These are phyloP conservation scores for Giardia duodenalis DNA, from an alignment of 208 protist genomes.

Conservation along the genomic window DNA sequence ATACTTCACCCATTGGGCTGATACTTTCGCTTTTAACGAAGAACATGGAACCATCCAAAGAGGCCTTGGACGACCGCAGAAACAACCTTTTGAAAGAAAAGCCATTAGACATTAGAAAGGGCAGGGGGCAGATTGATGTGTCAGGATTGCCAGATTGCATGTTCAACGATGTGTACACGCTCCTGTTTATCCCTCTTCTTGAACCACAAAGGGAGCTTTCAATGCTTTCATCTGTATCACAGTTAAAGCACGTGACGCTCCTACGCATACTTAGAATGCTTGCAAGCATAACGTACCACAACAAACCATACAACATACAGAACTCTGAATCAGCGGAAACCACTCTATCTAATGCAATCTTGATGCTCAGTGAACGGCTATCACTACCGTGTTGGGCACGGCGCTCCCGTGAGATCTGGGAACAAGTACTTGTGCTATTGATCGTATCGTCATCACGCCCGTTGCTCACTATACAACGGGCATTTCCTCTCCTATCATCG, in stretches of 20 bases:
- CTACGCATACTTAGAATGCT: not conserved
- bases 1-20: too few species aligned
- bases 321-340: not conserved
- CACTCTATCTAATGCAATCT: not conserved
- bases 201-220: not conserved
- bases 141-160: not conserved
- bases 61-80: too few species aligned
- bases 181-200: not conserved
- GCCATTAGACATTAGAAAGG: too few species aligned
- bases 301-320: not conserved
- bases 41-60: too few species aligned
- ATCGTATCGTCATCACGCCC: not conserved
- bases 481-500: not conserved
- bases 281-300: not conserved
- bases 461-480: not conserved
- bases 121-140: too few species aligned
- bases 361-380: not conserved
- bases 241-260: not conserved
- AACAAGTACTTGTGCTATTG: not conserved
- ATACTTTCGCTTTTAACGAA: too few species aligned
- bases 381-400: not conserved
- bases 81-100: too few species aligned
- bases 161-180: not conserved
- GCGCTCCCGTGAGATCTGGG: not conserved
- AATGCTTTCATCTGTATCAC: not conserved